Percentiles rank a stretch among this genome's conserved stretches.
Evolutionary conservation across 208 protist genomes (phyloP).

Genomic region (Leishmania major): DNA sequence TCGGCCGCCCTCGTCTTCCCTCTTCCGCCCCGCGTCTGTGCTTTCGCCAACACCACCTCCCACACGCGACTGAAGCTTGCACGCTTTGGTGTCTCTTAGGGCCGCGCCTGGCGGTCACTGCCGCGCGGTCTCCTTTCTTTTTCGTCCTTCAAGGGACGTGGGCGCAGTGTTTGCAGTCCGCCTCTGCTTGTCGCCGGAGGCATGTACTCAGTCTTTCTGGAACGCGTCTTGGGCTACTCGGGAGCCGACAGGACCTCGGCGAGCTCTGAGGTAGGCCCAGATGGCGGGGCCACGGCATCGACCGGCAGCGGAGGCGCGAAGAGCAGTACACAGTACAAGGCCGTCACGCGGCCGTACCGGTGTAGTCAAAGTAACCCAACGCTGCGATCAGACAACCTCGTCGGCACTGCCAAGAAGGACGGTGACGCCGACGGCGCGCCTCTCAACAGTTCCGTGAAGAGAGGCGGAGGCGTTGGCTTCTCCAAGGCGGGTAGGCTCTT

Average conservation of each 20-base stretch:
- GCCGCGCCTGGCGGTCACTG: neutral
- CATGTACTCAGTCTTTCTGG: slow-evolving; percentile 29
- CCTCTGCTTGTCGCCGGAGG: neutral
- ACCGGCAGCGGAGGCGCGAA: neutral
- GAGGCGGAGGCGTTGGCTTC: neutral
- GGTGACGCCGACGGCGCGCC: neutral
- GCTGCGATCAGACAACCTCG: neutral
- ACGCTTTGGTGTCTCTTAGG: neutral
- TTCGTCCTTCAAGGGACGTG: neutral
- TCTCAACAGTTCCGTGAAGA: neutral
- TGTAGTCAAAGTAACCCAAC: slow-evolving; percentile 21
- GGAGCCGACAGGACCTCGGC: neutral
- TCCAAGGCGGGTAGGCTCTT: neutral
- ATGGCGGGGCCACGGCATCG: neutral
- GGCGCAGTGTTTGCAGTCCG: neutral
- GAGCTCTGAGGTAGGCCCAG: neutral
- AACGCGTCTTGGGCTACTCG: slow-evolving; percentile 19
- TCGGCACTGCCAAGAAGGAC: neutral
- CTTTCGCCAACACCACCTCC: neutral
- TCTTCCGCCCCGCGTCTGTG: neutral
- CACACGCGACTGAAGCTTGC: neutral
- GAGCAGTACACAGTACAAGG: slow-evolving; percentile 25
- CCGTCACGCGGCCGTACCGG: slow-evolving; percentile 31
- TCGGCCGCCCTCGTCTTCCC: neutral
- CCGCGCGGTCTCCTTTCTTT: neutral